phyloP scores from a whole-genome alignment of 139 green algal genomes.

The Tetraselmis striata region DNA sequence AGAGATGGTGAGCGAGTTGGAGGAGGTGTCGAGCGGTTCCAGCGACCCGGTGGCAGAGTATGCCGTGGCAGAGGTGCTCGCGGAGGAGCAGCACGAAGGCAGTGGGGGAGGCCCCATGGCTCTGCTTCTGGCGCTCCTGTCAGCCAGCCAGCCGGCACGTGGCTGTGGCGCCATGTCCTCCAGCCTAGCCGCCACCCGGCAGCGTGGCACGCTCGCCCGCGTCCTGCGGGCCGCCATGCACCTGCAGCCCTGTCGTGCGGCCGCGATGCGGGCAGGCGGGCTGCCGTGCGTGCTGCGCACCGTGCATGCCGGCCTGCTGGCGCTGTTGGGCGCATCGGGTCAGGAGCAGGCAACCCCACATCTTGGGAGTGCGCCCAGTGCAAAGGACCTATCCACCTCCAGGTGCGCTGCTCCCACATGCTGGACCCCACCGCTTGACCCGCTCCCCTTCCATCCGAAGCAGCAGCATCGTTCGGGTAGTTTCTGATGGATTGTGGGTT shows the following conservation, averaged over 20 bases:
- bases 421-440: too few relatives aligned
- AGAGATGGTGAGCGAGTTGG: slow-evolving; percentile 44
- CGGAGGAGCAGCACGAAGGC: not conserved
- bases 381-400: not conserved
- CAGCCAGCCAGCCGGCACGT: not conserved
- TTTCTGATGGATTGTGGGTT: too few relatives aligned
- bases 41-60: slow-evolving; percentile 40
- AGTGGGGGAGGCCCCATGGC: slow-evolving; percentile 18
- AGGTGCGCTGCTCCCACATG: too few relatives aligned
- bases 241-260: not conserved
- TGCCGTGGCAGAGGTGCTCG: slow-evolving; percentile 27
- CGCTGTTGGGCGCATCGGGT: not conserved
- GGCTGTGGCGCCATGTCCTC: not conserved
- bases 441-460: too few relatives aligned
- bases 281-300: not conserved
- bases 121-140: slow-evolving; percentile 33
- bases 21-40: slow-evolving; percentile 11
- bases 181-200: not conserved
- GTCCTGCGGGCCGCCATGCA: not conserved
- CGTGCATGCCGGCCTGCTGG: not conserved
- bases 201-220: not conserved
- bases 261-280: not conserved
- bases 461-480: too few relatives aligned
- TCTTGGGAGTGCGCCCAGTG: not conserved
- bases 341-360: not conserved